Evolutionary conservation across 305 asterid genomes (phyloP).

Genomic region (Solanum hybrid): DNA sequence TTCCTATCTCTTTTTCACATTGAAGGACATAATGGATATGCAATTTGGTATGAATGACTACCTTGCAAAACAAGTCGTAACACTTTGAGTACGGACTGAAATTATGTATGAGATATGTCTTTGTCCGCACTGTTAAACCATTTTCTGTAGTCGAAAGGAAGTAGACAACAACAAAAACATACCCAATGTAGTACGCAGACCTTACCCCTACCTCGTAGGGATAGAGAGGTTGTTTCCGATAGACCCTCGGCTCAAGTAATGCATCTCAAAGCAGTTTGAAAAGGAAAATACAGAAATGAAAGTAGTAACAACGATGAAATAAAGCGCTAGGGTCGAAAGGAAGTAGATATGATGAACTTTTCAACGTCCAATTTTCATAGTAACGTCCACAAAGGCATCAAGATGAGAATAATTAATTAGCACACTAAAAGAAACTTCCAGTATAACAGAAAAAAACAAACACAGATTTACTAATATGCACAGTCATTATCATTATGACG

Average conservation of each 20-base stretch:
- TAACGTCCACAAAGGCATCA: not conserved
- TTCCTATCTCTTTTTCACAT: not conserved
- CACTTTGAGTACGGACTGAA: not conserved
- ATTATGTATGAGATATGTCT: not conserved
- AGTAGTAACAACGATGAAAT: not conserved
- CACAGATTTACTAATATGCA: not conserved
- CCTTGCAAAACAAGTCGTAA: not conserved
- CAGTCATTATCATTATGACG: not conserved
- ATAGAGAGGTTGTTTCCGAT: not conserved
- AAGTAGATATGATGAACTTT: not conserved
- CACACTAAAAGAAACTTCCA: not conserved
- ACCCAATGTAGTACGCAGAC: not conserved
- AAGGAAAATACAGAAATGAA: not conserved
- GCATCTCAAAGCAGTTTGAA: not conserved
- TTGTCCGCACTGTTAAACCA: not conserved
- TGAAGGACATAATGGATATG: not conserved
- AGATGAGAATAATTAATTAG: not conserved
- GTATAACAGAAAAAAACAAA: not conserved
- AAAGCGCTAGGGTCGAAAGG: not conserved
- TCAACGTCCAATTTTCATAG: not conserved
- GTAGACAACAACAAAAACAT: not conserved
- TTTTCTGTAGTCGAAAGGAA: not conserved
- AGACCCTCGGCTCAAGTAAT: not conserved
- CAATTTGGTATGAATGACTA: not conserved
- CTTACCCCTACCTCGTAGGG: not conserved